phyloP scores from a whole-genome alignment of 2,329 filamentous ascomycete genomes.

The Xylariaceae sp. region DNA sequence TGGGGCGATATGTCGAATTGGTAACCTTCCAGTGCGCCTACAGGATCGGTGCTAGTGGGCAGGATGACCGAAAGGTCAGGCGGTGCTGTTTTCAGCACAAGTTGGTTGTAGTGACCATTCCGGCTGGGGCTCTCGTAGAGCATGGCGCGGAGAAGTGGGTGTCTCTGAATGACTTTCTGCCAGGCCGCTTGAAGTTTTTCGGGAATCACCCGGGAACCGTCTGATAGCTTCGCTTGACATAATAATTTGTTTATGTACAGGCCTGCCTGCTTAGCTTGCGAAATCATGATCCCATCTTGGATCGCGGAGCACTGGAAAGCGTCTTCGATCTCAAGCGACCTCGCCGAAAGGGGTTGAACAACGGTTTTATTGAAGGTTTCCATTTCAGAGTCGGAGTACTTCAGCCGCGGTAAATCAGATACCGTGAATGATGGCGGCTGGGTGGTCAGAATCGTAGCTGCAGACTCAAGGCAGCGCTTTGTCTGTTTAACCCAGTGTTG shows the following conservation, averaged over 20 bases:
- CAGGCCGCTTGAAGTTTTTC: conserved; percentile 3
- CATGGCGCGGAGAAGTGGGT: conserved; percentile 9
- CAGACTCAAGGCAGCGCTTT: not conserved
- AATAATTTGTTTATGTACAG: conserved; percentile 7
- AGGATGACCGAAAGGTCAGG: not conserved
- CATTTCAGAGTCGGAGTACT: conserved; percentile 4
- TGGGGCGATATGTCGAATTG: not conserved
- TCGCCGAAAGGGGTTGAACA: not conserved
- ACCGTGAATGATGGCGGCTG: not conserved
- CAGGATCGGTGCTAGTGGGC: not conserved
- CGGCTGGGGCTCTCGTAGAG: conserved; percentile 3
- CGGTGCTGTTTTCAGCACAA: conserved; percentile 4
- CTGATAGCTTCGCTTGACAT: not conserved
- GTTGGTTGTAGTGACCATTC: conserved; percentile 5
- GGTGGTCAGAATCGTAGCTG: not conserved
- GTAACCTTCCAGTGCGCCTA: not conserved
- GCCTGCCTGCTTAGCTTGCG: conserved; percentile 2
- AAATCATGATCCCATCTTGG: conserved; percentile 8
- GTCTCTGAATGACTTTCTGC: conserved; percentile 7
- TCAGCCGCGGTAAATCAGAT: conserved; percentile 8
- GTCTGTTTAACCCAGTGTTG: conserved; percentile 10
- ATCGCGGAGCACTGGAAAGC: conserved; percentile 8
- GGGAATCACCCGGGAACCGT: not conserved
- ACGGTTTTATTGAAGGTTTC: not conserved
- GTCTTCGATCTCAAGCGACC: conserved; percentile 8